Percentiles rank a stretch among this genome's conserved stretches.
These are phyloP conservation scores for Daldinia loculata DNA, from an alignment of 495 filamentous ascomycete species.

Conservation along the genomic window DNA sequence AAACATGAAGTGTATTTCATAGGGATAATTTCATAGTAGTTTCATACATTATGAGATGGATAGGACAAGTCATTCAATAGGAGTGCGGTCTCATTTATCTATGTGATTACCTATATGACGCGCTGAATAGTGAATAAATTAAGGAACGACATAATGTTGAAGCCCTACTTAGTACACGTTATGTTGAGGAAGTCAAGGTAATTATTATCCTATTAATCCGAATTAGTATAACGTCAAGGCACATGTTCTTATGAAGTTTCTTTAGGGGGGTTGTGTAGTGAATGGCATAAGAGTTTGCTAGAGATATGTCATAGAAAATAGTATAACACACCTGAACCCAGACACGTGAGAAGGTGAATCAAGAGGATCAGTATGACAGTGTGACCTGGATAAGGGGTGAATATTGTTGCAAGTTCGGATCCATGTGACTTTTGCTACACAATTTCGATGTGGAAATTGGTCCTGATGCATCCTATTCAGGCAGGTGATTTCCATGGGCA, in stretches of 20 bases:
- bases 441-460: not conserved
- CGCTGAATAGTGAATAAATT: too few species aligned
- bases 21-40: not conserved
- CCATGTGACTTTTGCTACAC: not conserved
- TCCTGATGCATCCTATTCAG: slow-evolving; percentile 10
- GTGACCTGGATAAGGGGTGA: not conserved
- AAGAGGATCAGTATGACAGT: not conserved
- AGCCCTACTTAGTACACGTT: too few species aligned
- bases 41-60: too few species aligned
- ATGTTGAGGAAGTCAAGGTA: too few species aligned
- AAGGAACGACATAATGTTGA: too few species aligned
- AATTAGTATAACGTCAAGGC: not conserved
- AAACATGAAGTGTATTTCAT: not conserved
- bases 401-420: not conserved
- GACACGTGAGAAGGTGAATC: not conserved
- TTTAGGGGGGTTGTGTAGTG: not conserved
- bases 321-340: not conserved
- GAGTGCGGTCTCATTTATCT: too few species aligned
- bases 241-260: not conserved
- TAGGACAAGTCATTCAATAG: too few species aligned
- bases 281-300: not conserved
- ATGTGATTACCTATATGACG: too few species aligned
- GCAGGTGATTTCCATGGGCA: slow-evolving; percentile 13
- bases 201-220: not conserved
- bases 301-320: not conserved